phyloP scores from a whole-genome alignment of 2,329 filamentous ascomycete species.

The Paraphoma chrysanthemicola region DNA sequence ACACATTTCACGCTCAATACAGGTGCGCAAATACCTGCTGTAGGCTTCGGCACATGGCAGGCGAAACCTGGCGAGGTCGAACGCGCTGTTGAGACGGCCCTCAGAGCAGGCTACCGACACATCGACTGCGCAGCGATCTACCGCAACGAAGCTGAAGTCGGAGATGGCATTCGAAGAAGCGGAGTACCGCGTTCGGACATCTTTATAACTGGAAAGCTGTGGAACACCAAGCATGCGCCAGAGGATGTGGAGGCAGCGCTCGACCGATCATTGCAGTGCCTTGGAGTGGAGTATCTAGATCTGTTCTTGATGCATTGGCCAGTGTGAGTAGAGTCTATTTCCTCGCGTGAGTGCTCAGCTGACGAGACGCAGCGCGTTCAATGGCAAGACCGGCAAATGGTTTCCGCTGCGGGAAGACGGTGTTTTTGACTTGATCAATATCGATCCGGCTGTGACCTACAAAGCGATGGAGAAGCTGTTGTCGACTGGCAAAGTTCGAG shows the following conservation, averaged over 20 bases:
- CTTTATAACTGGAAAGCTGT: constrained; percentile 80
- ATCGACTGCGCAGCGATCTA: constrained; percentile 79
- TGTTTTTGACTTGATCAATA: constrained; percentile 74
- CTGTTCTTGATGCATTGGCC: constrained; percentile 74
- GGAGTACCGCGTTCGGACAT: constrained; percentile 69
- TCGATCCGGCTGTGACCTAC: constrained; percentile 82
- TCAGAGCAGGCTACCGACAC: constrained; percentile 73
- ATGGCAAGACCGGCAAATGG: constrained; percentile 43
- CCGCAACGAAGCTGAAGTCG: constrained; percentile 78
- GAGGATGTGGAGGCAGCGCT: constrained; percentile 62
- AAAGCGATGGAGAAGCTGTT: constrained; percentile 72
- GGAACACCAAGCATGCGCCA: constrained; percentile 78
- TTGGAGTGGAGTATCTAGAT: constrained; percentile 70
- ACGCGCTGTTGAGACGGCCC: constrained; percentile 70
- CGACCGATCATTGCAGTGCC: constrained; percentile 65
- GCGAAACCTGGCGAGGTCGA: constrained; percentile 67
- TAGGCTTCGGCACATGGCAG: constrained; percentile 81
- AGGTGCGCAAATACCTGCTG: constrained; percentile 75
- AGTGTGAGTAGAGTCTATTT: constrained; percentile 13
- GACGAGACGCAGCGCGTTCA: constrained; percentile 18
- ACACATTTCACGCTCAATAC: constrained; percentile 63
- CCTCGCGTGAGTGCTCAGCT: not conserved
- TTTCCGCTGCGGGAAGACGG: constrained; percentile 53
- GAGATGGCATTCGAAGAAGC: constrained; percentile 69
- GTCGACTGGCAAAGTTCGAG: constrained; percentile 71